Conservation (phyloP, 2,329 filamentous ascomycete genomes). For the Alternaria atra region DNA sequence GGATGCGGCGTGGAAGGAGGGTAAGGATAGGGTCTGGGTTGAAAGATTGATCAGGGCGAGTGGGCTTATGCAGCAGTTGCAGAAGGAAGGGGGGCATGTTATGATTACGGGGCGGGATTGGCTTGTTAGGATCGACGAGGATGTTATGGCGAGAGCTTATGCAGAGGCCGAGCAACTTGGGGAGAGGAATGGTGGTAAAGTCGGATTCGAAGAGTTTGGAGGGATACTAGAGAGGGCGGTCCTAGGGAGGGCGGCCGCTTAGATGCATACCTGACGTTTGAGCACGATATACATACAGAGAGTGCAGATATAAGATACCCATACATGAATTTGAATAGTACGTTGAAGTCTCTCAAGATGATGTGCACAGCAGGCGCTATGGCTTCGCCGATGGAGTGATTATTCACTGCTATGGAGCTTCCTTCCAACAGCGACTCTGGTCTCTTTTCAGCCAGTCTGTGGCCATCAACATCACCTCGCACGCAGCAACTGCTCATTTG, state of each 20-base stretch:
- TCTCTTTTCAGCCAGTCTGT: neutral
- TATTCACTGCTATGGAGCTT: neutral
- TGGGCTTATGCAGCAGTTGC: slow-evolving; percentile 48
- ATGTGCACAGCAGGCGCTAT: neutral
- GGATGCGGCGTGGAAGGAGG: slow-evolving; percentile 53
- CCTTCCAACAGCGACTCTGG: neutral
- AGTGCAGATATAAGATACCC: slow-evolving; percentile 15
- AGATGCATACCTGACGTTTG: neutral
- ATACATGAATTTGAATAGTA: slow-evolving; percentile 9
- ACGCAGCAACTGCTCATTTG: slow-evolving; percentile 15
- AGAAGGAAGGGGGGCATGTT: slow-evolving; percentile 38
- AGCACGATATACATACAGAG: neutral
- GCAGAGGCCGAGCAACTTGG: slow-evolving; percentile 41
- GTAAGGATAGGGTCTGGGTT: slow-evolving; percentile 54
- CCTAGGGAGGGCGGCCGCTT: slow-evolving; percentile 26
- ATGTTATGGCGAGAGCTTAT: slow-evolving; percentile 54
- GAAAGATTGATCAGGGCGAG: slow-evolving; percentile 54
- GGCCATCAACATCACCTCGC: slow-evolving; percentile 20
- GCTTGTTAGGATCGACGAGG: slow-evolving; percentile 52
- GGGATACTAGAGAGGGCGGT: slow-evolving; percentile 50
- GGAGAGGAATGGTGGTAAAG: slow-evolving; percentile 38
- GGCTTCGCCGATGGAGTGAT: neutral
- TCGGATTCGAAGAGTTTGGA: slow-evolving; percentile 52
- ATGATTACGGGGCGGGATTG: slow-evolving; percentile 57
- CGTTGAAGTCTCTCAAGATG: neutral